A percentile compares a stretch with the other conserved stretches of the same genome.
Conservation (phyloP, 202 grass and related monocot genomes). For the Brachypodium distachyon region DNA sequence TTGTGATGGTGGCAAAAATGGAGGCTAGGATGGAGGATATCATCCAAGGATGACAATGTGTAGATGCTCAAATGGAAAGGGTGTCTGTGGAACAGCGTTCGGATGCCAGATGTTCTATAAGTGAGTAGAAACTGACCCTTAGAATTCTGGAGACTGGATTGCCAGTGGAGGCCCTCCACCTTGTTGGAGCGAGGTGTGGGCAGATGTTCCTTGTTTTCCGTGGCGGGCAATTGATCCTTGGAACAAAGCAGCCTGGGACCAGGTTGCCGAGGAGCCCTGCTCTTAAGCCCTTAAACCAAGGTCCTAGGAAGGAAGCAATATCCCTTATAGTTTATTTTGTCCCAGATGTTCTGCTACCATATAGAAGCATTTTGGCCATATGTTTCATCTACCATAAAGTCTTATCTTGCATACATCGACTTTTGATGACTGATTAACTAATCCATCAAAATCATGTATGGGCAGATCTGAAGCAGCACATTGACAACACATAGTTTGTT, state of each 20-base stretch:
- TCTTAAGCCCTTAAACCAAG: neutral
- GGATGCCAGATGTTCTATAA: neutral
- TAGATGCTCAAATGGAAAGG: neutral
- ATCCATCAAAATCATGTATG: constrained; percentile 1
- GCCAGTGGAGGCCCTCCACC: neutral
- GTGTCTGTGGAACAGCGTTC: neutral
- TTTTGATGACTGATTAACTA: constrained; percentile 4
- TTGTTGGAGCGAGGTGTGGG: neutral
- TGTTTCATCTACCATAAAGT: neutral
- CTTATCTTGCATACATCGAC: neutral
- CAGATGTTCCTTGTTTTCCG: neutral
- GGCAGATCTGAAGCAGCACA: constrained; percentile 56
- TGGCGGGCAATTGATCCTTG: neutral
- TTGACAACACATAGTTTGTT: constrained; percentile 25
- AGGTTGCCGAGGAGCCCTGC: neutral
- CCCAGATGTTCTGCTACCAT: neutral
- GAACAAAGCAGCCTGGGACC: neutral
- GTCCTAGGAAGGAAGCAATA: too few relatives aligned
- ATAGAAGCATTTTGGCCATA: neutral
- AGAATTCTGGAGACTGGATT: neutral
- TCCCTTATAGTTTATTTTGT: neutral
- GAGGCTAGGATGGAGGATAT: neutral
- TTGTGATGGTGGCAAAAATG: neutral
- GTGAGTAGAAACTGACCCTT: neutral
- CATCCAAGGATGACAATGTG: neutral